Percentiles rank a stretch among this genome's conserved stretches.
phyloP scores from a whole-genome alignment of 2,329 filamentous ascomycete genomes.

The Trichoderma sp. region DNA sequence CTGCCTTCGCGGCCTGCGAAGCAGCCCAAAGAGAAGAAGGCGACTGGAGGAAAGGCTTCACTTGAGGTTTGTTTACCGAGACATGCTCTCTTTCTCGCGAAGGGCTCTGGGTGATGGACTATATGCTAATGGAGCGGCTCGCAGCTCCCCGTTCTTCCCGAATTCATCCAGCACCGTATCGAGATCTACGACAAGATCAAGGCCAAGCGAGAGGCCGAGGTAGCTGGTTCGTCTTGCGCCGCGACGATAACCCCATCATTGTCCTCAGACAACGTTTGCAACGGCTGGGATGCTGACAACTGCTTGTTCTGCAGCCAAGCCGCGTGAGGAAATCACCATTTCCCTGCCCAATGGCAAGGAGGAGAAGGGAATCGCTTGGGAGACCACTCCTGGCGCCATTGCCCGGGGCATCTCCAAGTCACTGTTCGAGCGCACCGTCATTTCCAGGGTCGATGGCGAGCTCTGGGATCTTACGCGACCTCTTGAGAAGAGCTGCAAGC shows the following conservation, averaged over 20 bases:
- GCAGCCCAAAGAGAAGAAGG: conserved; percentile 49
- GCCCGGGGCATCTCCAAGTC: conserved; percentile 81
- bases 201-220: conserved; percentile 77
- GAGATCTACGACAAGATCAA: conserved; percentile 87
- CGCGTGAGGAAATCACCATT: conserved; percentile 73
- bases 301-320: conserved; percentile 50
- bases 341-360: conserved; percentile 72
- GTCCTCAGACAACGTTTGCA: neutral
- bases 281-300: neutral
- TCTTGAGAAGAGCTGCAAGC: conserved; percentile 81
- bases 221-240: conserved; percentile 47
- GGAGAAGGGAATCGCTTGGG: conserved; percentile 79
- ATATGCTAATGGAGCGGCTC: neutral
- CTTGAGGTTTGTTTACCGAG: conserved; percentile 48
- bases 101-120: neutral
- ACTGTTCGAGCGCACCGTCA: conserved; percentile 80
- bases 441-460: conserved; percentile 79
- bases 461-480: conserved; percentile 94
- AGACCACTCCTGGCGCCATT: conserved; percentile 83
- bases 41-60: conserved; percentile 56
- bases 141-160: conserved; percentile 57
- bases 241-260: neutral
- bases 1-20: conserved; percentile 44
- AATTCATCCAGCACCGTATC: conserved; percentile 81
- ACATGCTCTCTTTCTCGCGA: neutral